Evolutionary conservation across 2,329 filamentous ascomycete species (phyloP).

Genomic region (Scedosporium minutisporum): DNA sequence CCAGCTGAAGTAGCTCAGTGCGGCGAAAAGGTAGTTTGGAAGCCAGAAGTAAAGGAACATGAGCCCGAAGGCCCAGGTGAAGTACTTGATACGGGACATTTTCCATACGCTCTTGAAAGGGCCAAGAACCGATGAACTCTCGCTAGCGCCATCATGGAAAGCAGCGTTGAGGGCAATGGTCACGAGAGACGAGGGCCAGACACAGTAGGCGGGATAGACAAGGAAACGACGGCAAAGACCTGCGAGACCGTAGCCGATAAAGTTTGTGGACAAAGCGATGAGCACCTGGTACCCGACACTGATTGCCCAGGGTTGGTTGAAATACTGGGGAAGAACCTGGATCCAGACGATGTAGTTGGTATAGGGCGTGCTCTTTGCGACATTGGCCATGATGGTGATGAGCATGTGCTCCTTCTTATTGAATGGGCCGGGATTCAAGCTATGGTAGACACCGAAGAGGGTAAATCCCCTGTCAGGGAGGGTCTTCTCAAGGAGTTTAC

Average conservation of each 20-base stretch:
- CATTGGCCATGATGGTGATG: conserved; percentile 54
- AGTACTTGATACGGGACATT: conserved; percentile 42
- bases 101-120: conserved; percentile 34
- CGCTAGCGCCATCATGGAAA: conserved; percentile 34
- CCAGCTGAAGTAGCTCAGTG: conserved; percentile 45
- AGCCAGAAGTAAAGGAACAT: conserved; percentile 54
- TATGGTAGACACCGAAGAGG: conserved; percentile 32
- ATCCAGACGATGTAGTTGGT: conserved; percentile 47
- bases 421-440: conserved; percentile 46
- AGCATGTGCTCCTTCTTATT: conserved; percentile 53
- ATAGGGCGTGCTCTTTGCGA: conserved; percentile 41
- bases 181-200: conserved; percentile 48
- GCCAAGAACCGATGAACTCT: conserved; percentile 26
- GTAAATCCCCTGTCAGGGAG: conserved; percentile 41
- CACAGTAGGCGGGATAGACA: conserved; percentile 44
- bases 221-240: conserved; percentile 43
- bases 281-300: conserved; percentile 45
- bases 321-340: conserved; percentile 41
- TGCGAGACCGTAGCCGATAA: conserved; percentile 51
- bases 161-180: conserved; percentile 45
- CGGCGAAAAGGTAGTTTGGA: conserved; percentile 43
- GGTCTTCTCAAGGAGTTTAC: conserved; percentile 37
- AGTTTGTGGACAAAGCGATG: conserved; percentile 44
- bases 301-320: conserved; percentile 43
- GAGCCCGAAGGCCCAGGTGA: conserved; percentile 35